Conservation (phyloP, 1,284 basidiomycete genomes). For the Vanrija sp. region DNA sequence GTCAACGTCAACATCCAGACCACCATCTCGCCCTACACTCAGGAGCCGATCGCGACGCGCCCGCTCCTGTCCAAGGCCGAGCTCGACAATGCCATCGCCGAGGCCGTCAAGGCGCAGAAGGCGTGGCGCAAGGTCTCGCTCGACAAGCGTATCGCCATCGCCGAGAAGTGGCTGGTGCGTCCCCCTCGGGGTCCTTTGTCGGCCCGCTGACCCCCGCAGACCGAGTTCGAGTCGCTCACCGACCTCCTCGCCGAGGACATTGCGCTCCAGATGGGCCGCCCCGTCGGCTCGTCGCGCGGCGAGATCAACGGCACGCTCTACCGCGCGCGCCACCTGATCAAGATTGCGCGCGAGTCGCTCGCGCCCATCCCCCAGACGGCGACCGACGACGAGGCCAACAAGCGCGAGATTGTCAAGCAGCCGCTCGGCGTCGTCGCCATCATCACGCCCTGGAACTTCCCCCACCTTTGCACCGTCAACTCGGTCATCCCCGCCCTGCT, state of each 20-base stretch:
- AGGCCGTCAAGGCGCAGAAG: slow-evolving; percentile 64
- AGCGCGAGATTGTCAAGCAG: slow-evolving; percentile 71
- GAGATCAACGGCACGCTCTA: slow-evolving; percentile 79
- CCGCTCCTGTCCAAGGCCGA: slow-evolving; percentile 49
- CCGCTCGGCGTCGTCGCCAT: slow-evolving; percentile 80
- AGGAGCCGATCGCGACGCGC: slow-evolving; percentile 49
- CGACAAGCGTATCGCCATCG: slow-evolving; percentile 67
- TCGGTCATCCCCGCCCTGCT: slow-evolving; percentile 82
- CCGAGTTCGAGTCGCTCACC: slow-evolving; percentile 67
- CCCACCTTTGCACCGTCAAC: slow-evolving; percentile 84
- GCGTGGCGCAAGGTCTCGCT: slow-evolving; percentile 67
- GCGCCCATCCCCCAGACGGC: slow-evolving; percentile 69
- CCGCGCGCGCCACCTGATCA: slow-evolving; percentile 76
- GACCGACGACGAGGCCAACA: slow-evolving; percentile 76
- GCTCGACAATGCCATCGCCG: slow-evolving; percentile 60
- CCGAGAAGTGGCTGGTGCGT: slow-evolving; percentile 68
- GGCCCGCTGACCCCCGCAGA: slow-evolving; percentile 50
- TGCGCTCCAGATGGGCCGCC: slow-evolving; percentile 74
- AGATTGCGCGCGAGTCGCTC: slow-evolving; percentile 71
- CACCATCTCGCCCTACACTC: slow-evolving; percentile 53
- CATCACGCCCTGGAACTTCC: slow-evolving; percentile 60
- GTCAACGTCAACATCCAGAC: slow-evolving; percentile 48
- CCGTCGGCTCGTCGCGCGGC: slow-evolving; percentile 51
- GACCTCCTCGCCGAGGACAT: slow-evolving; percentile 71
- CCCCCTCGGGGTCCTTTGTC: background rate